Evolutionary conservation across 2,329 filamentous ascomycete species (phyloP).

Genomic region (Ceratocystis cacaofunesta): DNA sequence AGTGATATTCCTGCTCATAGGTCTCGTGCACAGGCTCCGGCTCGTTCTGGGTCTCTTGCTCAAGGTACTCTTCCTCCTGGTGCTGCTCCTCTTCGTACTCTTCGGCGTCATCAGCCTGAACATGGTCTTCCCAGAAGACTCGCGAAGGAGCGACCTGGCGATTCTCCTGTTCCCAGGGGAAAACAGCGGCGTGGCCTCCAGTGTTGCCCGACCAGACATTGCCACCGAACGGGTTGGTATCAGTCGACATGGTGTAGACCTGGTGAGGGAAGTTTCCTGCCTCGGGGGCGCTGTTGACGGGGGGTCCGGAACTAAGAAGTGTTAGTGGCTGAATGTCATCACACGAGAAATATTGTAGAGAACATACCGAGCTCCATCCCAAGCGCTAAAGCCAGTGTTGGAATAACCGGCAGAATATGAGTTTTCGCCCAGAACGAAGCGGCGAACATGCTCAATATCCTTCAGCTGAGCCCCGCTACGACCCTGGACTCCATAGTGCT

Average conservation of each 20-base stretch:
- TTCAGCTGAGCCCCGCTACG: constrained; percentile 13
- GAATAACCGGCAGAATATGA: constrained; percentile 9
- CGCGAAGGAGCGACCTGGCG: constrained; percentile 13
- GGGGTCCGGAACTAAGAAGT: constrained; percentile 13
- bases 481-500: constrained; percentile 49
- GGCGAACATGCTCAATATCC: constrained; percentile 30
- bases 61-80: constrained; percentile 1
- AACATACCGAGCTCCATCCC: constrained; percentile 19
- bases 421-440: constrained; percentile 41
- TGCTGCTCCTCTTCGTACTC: constrained; percentile 7
- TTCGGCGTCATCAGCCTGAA: constrained; percentile 2
- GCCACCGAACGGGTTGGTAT: not conserved
- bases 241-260: constrained; percentile 63
- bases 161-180: constrained; percentile 16
- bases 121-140: constrained; percentile 16
- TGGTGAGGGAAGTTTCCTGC: constrained; percentile 66
- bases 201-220: constrained; percentile 10
- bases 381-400: constrained; percentile 12
- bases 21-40: not conserved
- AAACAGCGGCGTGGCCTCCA: constrained; percentile 12
- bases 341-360: not conserved
- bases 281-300: constrained; percentile 42
- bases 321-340: not conserved
- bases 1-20: not conserved
- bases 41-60: not conserved